Evolutionary conservation across 1,139 yeast species (phyloP), one percentile per base, ranked within the genome.

Genomic region (Hyphopichia wangnamkhiaoensis): DNA sequence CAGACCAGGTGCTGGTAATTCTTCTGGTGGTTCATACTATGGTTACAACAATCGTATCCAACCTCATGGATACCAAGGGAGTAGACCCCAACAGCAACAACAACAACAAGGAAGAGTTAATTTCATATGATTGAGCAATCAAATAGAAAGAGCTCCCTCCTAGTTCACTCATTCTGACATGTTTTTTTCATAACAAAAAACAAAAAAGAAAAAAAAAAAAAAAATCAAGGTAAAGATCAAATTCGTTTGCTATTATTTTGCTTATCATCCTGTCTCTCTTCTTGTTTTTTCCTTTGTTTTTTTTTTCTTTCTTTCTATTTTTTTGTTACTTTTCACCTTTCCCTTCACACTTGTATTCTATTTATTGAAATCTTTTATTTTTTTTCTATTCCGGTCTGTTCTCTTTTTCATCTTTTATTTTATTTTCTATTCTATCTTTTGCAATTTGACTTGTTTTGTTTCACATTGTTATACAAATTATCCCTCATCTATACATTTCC

Each of bases 281-380:
- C 31, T 14, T 17, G n/a, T 16, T n/a, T 16, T 17, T 38, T 19
- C 24, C 31, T 31, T 34, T 33, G 29, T 10, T 18, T 24, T 27
- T 35, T 23, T 33, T 32, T 28, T 18, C 14, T 17, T 25, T 30
- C 27, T 34, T 34, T 15, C 29, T 20, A 17, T 19, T 17, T 33
- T 29, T 33, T 32, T 37, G n/a, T n/a, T n/a, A n/a, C n/a, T n/a
- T n/a, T n/a, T n/a, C n/a, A n/a, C n/a, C n/a, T n/a, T n/a, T 27
- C 26, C 33, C 34, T 37, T 37, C 25, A 17, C 13, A 12, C 37
- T 18, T 29, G 35, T 31, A 25, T 39, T 39, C 27, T 32, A 20
- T 19, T n/a, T 18, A 20, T 32, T 23, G 14, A n/a, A n/a, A n/a
- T n/a, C n/a, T n/a, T n/a, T n/a, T n/a, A 30, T 23, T 4, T 21